Evolutionary conservation across 1,284 basidiomycete species (phyloP).

Genomic region (Fomitopsis schrenkii): DNA sequence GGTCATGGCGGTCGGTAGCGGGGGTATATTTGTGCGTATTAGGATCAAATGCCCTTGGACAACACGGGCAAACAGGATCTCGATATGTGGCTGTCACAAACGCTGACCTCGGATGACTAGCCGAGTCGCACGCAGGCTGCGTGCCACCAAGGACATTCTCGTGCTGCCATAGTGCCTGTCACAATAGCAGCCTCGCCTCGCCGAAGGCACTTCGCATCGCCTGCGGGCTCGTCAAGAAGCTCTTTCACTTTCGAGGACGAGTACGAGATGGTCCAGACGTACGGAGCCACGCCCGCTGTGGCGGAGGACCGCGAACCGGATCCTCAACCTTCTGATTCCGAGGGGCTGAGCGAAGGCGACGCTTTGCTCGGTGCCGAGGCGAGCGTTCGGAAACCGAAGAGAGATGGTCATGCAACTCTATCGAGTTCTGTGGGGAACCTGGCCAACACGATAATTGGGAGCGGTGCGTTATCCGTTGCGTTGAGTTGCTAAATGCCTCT

Average conservation of each 20-base stretch:
- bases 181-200: not conserved
- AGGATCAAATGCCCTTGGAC: constrained; percentile 21
- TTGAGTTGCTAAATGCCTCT: constrained; percentile 3
- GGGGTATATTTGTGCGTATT: constrained; percentile 20
- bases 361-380: constrained; percentile 46
- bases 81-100: not conserved
- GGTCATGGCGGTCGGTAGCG: constrained; percentile 29
- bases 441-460: constrained; percentile 86
- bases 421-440: constrained; percentile 73
- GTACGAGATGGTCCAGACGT: constrained; percentile 61
- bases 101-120: not conserved
- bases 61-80: constrained; percentile 23
- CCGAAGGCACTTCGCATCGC: not conserved
- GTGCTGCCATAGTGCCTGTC: not conserved
- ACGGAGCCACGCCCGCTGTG: constrained; percentile 43
- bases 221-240: constrained; percentile 1
- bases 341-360: constrained; percentile 37
- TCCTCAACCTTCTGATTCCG: constrained; percentile 11
- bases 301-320: constrained; percentile 9
- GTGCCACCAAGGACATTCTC: not conserved
- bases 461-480: constrained; percentile 49
- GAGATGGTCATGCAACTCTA: constrained; percentile 64
- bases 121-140: not conserved
- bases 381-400: constrained; percentile 26
- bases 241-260: constrained; percentile 24